These are phyloP conservation scores for Bondarzewia mesenterica DNA, from an alignment of 1,284 basidiomycete genomes.

Conservation along the genomic window DNA sequence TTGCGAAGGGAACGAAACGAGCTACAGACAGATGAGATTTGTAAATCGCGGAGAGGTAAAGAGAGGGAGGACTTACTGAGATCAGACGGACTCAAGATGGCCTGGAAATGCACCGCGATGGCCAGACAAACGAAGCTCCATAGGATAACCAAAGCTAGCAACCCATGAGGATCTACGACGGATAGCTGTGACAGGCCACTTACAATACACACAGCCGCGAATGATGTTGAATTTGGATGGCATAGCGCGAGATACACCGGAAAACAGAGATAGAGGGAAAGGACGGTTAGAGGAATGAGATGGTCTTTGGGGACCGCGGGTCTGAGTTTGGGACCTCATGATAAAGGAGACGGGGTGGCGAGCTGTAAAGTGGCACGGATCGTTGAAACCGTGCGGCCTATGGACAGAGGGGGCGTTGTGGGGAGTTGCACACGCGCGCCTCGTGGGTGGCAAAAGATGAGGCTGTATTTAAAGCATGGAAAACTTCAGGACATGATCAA, in stretches of 20 bases:
- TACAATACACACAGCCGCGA: constrained; percentile 56
- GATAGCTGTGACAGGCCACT: constrained; percentile 12
- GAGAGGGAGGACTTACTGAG: constrained; percentile 48
- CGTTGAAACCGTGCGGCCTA: constrained; percentile 11
- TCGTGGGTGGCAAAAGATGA: constrained; percentile 1
- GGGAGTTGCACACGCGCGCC: background rate
- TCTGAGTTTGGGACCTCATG: constrained; percentile 1
- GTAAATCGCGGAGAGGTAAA: background rate
- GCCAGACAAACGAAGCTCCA: constrained; percentile 70
- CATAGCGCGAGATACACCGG: constrained; percentile 26
- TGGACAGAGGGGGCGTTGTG: background rate
- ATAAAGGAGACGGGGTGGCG: constrained; percentile 8
- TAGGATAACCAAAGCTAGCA: constrained; percentile 49
- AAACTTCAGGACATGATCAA: constrained; percentile 2
- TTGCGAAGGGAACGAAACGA: constrained; percentile 75
- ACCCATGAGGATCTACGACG: background rate
- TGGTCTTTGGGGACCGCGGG: constrained; percentile 15
- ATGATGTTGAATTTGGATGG: constrained; percentile 57
- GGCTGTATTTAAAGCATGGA: constrained; percentile 5
- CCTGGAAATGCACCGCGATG: constrained; percentile 69
- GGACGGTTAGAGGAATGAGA: constrained; percentile 19
- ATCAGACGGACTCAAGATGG: constrained; percentile 61
- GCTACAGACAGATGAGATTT: constrained; percentile 32
- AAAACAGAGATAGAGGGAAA: no score
- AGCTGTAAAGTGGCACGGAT: background rate